These are phyloP conservation scores for Ilyonectria mors-panacis DNA, from an alignment of 2,329 filamentous ascomycete genomes.

Conservation along the genomic window DNA sequence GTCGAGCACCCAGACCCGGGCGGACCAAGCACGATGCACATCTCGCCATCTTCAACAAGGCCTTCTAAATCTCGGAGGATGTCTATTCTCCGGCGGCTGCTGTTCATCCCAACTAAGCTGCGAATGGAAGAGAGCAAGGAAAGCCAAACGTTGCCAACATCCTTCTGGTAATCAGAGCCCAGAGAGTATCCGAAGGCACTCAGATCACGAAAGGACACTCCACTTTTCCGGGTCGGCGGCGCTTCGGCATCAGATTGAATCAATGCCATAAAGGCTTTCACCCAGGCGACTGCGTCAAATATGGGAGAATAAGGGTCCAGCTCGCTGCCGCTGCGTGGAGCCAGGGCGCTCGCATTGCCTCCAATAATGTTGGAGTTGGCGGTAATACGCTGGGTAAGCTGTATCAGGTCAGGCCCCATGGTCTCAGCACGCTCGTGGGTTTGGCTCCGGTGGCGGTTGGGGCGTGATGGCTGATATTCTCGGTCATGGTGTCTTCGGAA, in stretches of 20 bases:
- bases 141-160: conserved; percentile 24
- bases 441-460: background rate
- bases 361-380: background rate
- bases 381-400: background rate
- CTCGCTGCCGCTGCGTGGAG: background rate
- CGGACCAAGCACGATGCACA: conserved; percentile 60
- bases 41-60: conserved; percentile 37
- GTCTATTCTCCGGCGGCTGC: background rate
- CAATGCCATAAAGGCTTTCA: conserved; percentile 33
- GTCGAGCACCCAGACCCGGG: conserved; percentile 68
- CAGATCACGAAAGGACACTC: conserved; percentile 36
- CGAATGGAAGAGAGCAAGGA: background rate
- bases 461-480: background rate
- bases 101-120: background rate
- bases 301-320: conserved; percentile 33
- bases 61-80: conserved; percentile 33
- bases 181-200: conserved; percentile 37
- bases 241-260: conserved; percentile 31
- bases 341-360: background rate
- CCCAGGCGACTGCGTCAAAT: conserved; percentile 35
- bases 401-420: background rate
- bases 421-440: background rate
- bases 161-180: conserved; percentile 33
- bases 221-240: conserved; percentile 24
- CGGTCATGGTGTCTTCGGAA: background rate